Conservation (phyloP, 2,329 filamentous ascomycete genomes). For the Paraconiothyrium sp. region DNA sequence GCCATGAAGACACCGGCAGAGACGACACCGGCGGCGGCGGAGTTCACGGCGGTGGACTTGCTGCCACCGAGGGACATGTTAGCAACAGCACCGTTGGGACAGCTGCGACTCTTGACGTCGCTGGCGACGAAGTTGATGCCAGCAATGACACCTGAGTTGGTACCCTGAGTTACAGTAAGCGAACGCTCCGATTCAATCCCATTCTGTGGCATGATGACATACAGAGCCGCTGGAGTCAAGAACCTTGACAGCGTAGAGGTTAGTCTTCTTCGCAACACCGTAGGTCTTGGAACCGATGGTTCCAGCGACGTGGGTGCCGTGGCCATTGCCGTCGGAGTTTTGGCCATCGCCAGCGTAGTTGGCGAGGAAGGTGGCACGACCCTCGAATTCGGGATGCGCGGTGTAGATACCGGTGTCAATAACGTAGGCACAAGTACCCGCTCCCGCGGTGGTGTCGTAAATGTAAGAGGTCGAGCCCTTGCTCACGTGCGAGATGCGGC, state of each 20-base stretch:
- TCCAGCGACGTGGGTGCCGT: constrained; percentile 43
- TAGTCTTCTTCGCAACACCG: constrained; percentile 51
- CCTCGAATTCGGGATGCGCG: constrained; percentile 59
- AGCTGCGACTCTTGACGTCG: constrained; percentile 45
- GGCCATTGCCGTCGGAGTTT: constrained; percentile 51
- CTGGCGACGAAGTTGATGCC: constrained; percentile 50
- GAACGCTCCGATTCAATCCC: constrained; percentile 19
- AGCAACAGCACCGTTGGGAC: constrained; percentile 48
- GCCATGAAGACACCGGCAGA: constrained; percentile 51
- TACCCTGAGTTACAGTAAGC: constrained; percentile 41
- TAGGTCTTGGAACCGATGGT: constrained; percentile 40
- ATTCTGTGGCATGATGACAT: constrained; percentile 16
- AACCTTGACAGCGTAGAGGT: constrained; percentile 53
- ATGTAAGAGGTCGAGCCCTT: constrained; percentile 45
- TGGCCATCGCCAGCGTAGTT: constrained; percentile 49
- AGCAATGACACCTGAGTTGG: constrained; percentile 51
- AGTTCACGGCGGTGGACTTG: constrained; percentile 49
- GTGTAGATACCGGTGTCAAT: constrained; percentile 71
- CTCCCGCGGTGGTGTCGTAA: constrained; percentile 52
- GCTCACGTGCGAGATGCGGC: constrained; percentile 50
- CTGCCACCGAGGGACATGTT: constrained; percentile 54
- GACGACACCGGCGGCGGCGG: constrained; percentile 48
- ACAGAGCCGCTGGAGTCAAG: constrained; percentile 49
- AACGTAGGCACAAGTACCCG: constrained; percentile 64
- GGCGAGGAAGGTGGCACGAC: constrained; percentile 50